phyloP scores from a whole-genome alignment of 352 stramenopile genomes.

The Phytophthora parvispora region DNA sequence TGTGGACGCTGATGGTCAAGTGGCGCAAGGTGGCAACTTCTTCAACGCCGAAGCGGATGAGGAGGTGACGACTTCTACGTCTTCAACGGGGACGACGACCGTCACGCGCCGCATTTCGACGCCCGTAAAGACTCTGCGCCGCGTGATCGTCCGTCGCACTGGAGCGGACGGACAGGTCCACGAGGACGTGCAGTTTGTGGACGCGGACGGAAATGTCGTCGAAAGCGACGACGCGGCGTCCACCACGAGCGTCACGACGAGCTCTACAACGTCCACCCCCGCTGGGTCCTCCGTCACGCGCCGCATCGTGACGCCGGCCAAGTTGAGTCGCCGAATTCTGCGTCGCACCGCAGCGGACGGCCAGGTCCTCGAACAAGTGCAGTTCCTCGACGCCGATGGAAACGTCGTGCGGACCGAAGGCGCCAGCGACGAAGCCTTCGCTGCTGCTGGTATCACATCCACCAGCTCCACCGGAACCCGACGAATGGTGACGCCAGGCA shows the following conservation, averaged over 20 bases:
- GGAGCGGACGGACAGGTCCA: constrained; percentile 23
- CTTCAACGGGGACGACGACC: neutral
- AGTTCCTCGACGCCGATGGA: constrained; percentile 33
- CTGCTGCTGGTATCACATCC: constrained; percentile 8
- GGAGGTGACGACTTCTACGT: neutral
- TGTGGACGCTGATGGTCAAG: constrained; percentile 24
- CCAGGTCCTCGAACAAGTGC: constrained; percentile 24
- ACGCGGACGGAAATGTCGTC: constrained; percentile 15
- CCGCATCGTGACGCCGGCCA: constrained; percentile 21
- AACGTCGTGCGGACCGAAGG: constrained; percentile 32
- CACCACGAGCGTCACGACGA: neutral
- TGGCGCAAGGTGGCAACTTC: constrained; percentile 10
- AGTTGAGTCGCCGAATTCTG: constrained; percentile 24
- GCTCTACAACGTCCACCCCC: neutral
- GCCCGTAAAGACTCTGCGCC: constrained; percentile 10
- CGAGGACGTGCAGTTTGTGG: constrained; percentile 25
- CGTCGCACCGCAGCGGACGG: constrained; percentile 29
- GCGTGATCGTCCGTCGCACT: constrained; percentile 21
- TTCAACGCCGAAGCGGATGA: constrained; percentile 12
- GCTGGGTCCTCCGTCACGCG: constrained; percentile 6
- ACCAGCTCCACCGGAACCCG: constrained; percentile 7
- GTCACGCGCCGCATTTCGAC: constrained; percentile 14
- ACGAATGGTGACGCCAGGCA: constrained; percentile 25
- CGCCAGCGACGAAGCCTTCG: neutral
- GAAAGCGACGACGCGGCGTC: neutral